A percentile compares a stretch with the other conserved stretches of the same genome.
These are phyloP conservation scores for Epichloe bromicola DNA, from an alignment of 2,329 filamentous ascomycete genomes.

Conservation along the genomic window DNA sequence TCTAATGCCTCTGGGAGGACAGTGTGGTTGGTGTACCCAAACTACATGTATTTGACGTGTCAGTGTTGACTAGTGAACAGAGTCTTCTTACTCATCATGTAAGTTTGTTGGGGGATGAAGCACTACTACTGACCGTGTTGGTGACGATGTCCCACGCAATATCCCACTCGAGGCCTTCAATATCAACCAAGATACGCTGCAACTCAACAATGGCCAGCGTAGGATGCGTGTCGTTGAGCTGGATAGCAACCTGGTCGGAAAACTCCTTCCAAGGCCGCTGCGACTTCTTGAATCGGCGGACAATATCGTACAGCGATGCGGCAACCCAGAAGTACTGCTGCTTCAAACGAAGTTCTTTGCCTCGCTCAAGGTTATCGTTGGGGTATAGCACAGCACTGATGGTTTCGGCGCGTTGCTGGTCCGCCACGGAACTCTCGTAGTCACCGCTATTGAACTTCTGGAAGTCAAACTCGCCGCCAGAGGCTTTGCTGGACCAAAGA, in stretches of 20 bases:
- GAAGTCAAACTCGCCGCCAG: conserved; percentile 96
- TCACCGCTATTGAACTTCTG: conserved; percentile 98
- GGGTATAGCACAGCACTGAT: conserved; percentile 96
- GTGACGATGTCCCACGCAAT: conserved; percentile 76
- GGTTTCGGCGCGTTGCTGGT: conserved; percentile 96
- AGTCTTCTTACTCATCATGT: not conserved
- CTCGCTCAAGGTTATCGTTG: conserved; percentile 91
- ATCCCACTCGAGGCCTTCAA: conserved; percentile 88
- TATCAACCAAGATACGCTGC: conserved; percentile 80
- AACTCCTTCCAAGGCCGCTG: conserved; percentile 86
- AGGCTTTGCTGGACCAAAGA: conserved; percentile 95
- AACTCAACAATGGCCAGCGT: conserved; percentile 93
- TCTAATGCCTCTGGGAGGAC: conserved; percentile 93
- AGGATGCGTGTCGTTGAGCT: conserved; percentile 95
- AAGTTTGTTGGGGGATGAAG: not conserved
- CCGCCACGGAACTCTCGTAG: conserved; percentile 95
- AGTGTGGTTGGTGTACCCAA: conserved; percentile 97
- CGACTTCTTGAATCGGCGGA: conserved; percentile 95
- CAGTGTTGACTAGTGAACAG: not conserved
- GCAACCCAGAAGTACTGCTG: conserved; percentile 99
- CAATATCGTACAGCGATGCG: conserved; percentile 89
- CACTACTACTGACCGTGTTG: conserved; percentile 37
- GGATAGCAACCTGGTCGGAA: conserved; percentile 87
- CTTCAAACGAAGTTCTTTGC: conserved; percentile 94
- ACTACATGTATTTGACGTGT: conserved; percentile 28